Evolutionary conservation across 1,284 basidiomycete genomes (phyloP).

Genomic region (Austroboletus niveus): DNA sequence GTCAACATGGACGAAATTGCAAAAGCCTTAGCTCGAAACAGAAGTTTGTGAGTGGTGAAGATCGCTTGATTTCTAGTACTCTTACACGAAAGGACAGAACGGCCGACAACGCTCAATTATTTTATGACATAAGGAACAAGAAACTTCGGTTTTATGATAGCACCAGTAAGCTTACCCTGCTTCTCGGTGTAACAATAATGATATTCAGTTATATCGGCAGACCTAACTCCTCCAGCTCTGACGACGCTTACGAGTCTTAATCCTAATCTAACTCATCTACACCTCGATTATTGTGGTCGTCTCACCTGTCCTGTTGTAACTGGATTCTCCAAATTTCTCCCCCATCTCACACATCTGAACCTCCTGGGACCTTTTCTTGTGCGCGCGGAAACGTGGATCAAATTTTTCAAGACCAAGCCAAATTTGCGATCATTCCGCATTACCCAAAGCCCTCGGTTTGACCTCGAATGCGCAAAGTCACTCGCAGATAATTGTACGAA

Average conservation of each 20-base stretch:
- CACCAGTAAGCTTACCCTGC: conserved; percentile 57
- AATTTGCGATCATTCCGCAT: conserved; percentile 74
- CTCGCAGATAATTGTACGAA: conserved; percentile 63
- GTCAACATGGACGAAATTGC: conserved; percentile 82
- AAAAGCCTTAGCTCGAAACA: conserved; percentile 83
- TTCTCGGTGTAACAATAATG: background rate
- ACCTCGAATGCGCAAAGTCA: conserved; percentile 64
- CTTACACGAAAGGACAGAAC: conserved; percentile 45
- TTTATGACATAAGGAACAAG: conserved; percentile 75
- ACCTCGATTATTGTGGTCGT: conserved; percentile 87
- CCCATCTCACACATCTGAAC: conserved; percentile 68
- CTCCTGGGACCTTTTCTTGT: conserved; percentile 91
- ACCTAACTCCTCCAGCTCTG: conserved; percentile 66
- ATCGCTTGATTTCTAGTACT: background rate
- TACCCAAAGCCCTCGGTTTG: conserved; percentile 86
- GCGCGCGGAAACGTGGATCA: conserved; percentile 70
- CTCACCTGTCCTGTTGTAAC: conserved; percentile 70
- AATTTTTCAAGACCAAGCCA: conserved; percentile 68
- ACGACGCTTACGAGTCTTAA: conserved; percentile 73
- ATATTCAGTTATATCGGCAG: conserved; percentile 38
- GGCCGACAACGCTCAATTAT: conserved; percentile 74
- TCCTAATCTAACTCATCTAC: conserved; percentile 73
- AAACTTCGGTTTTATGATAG: conserved; percentile 85
- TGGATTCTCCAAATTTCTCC: conserved; percentile 65
- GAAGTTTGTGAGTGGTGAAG: conserved; percentile 66